Base-by-base conservation (phyloP, 2,329 filamentous ascomycete species). In the Dryadomyces sulphureus region DNA sequence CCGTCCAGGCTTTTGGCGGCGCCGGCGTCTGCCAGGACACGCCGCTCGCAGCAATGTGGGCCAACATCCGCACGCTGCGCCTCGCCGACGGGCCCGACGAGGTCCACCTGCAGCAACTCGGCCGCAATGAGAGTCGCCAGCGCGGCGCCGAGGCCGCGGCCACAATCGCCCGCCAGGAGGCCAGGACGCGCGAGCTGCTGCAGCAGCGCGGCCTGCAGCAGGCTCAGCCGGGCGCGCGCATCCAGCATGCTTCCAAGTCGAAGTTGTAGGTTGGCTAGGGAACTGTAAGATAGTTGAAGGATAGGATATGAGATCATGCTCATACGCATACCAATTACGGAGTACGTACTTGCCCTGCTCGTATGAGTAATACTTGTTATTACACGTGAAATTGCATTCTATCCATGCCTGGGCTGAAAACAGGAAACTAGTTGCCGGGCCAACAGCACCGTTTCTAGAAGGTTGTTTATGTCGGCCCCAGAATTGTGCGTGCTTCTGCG, bases 31-130 rank as follows among this genome's bases (percentile, higher is more conserved):
- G 79, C 58, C 92, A 96, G 69, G 92, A 98, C 59, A 96, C 92
- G 2, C 92, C 92, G 19, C 69, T 98, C 52, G 89, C 88, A 12
- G 73, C 71, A 60, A 81, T 89, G 77, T 94, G 85, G 79, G 79
- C 85, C 19, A 68, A 73, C 50, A 84, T 88, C 57, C 72, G 88
- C 48, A 94, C 89, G 7, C 71, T 94, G 63, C 73, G 85, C 50
- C 77, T 94, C 54, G 88, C 87, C 0, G 92, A 98, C 64, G 92
- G 92, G 0, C 92, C 92, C 0, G 92, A 98, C 65, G 92, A 98
- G 76, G 92, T 96, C 50, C 92, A 93, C 62, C 65, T 89, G 53
- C 70, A 85, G 61, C 85, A 92, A 66, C 69, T 92, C 68, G 85
- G 84, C 16, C 71, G 73, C 54, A 87, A 87, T 54, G 85, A 92